These are phyloP conservation scores for Pythium oligandrum DNA, from an alignment of 352 stramenopile species.

Conservation along the genomic window DNA sequence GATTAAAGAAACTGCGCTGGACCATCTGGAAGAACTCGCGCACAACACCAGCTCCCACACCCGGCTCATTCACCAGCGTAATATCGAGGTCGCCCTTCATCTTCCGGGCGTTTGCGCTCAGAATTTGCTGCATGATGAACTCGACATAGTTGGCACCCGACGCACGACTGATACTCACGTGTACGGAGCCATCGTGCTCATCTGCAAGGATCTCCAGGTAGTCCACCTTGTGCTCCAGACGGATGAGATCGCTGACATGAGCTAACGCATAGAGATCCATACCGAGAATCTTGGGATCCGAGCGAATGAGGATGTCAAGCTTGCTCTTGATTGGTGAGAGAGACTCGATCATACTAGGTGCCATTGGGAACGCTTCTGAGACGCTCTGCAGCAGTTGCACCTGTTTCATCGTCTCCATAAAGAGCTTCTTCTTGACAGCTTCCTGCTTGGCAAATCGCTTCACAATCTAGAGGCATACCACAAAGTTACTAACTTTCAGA, in stretches of 20 bases:
- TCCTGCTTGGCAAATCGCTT: slow-evolving; percentile 52
- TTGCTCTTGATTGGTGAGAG: slow-evolving; percentile 37
- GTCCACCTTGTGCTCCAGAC: slow-evolving; percentile 75
- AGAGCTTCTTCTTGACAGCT: slow-evolving; percentile 37
- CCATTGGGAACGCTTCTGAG: slow-evolving; percentile 33
- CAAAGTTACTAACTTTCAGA: background rate
- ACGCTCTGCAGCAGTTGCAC: slow-evolving; percentile 47
- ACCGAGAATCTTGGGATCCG: slow-evolving; percentile 65
- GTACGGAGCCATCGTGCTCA: slow-evolving; percentile 42
- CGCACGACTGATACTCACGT: slow-evolving; percentile 54
- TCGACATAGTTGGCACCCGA: slow-evolving; percentile 61
- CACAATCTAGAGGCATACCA: slow-evolving; percentile 22
- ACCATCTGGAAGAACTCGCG: slow-evolving; percentile 78
- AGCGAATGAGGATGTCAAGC: slow-evolving; percentile 57
- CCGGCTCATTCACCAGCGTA: slow-evolving; percentile 62
- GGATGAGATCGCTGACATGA: slow-evolving; percentile 31
- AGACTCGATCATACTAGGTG: slow-evolving; percentile 27
- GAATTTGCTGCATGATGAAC: slow-evolving; percentile 64
- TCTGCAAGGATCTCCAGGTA: slow-evolving; percentile 61
- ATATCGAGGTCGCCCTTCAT: slow-evolving; percentile 63
- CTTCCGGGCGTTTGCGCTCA: slow-evolving; percentile 37
- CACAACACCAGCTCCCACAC: slow-evolving; percentile 53
- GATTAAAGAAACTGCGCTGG: slow-evolving; percentile 52
- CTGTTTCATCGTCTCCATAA: slow-evolving; percentile 32
- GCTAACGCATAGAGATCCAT: slow-evolving; percentile 63